Evolutionary conservation across 148 eudicot genomes (phyloP).

Genomic region (Rhododendron molle): DNA sequence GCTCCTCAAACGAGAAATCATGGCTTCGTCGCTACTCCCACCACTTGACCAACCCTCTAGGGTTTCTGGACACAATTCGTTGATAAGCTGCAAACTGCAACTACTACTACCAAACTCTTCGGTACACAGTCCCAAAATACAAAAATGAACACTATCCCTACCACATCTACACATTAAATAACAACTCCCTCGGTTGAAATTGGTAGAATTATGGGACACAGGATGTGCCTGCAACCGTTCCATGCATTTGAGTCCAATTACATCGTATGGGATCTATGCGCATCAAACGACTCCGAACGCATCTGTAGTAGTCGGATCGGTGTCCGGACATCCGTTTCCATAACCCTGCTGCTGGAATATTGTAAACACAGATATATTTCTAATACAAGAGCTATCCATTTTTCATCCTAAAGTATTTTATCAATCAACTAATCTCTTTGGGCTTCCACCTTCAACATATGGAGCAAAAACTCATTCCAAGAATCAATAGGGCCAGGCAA

Average conservation of each 20-base stretch:
- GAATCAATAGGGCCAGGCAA: slow-evolving; percentile 44
- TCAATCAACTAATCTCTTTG: not conserved
- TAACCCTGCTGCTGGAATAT: not conserved
- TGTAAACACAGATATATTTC: not conserved
- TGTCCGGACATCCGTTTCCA: not conserved
- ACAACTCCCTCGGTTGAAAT: not conserved
- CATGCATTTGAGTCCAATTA: not conserved
- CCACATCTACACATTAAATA: no score
- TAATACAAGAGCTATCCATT: not conserved
- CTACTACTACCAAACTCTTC: no score
- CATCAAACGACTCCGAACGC: not conserved
- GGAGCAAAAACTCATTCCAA: slow-evolving; percentile 34
- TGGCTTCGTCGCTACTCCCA: no score
- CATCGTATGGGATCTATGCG: not conserved
- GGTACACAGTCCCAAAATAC: no score
- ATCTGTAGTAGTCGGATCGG: not conserved
- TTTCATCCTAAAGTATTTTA: not conserved
- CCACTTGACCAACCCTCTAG: no score
- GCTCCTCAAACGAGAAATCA: no score
- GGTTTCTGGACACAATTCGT: no score
- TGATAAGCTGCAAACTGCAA: no score
- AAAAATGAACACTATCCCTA: no score
- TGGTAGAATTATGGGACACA: not conserved
- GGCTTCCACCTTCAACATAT: slow-evolving; percentile 27
- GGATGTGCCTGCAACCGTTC: not conserved